A percentile compares a stretch with the other conserved stretches of the same genome.
These are phyloP conservation scores for Sporothrix schenckii DNA, from an alignment of 2,329 filamentous ascomycete genomes.

Conservation along the genomic window DNA sequence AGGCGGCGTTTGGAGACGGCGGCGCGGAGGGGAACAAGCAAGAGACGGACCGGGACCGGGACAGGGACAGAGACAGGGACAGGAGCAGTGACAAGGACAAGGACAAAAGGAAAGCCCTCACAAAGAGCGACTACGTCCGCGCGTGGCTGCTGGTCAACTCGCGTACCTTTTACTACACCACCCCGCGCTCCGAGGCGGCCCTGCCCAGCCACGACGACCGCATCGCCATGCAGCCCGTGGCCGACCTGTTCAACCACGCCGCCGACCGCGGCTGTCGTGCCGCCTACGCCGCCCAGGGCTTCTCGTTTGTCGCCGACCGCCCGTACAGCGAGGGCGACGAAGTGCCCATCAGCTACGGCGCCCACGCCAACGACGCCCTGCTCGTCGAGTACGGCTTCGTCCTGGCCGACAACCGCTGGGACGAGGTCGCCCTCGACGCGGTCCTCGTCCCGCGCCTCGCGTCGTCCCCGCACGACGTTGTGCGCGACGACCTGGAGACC, in stretches of 20 bases:
- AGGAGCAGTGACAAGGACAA: neutral
- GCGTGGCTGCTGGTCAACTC: slow-evolving; percentile 64
- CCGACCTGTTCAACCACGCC: slow-evolving; percentile 68
- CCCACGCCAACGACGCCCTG: slow-evolving; percentile 72
- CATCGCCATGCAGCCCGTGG: slow-evolving; percentile 70
- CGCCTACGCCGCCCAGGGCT: slow-evolving; percentile 54
- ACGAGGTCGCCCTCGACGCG: slow-evolving; percentile 53
- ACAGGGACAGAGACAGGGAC: neutral
- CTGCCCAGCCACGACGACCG: slow-evolving; percentile 55
- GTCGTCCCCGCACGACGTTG: neutral
- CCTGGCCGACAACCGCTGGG: slow-evolving; percentile 51
- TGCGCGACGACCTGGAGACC: slow-evolving; percentile 33
- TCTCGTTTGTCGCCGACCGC: slow-evolving; percentile 56
- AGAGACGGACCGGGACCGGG: neutral
- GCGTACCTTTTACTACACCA: slow-evolving; percentile 62
- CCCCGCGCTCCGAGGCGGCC: slow-evolving; percentile 49
- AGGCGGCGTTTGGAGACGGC: slow-evolving; percentile 36
- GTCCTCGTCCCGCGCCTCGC: slow-evolving; percentile 45
- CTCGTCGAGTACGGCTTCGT: slow-evolving; percentile 66
- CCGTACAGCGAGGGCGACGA: slow-evolving; percentile 63
- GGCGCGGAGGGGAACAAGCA: neutral
- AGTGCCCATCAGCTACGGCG: slow-evolving; percentile 69
- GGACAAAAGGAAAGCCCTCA: neutral
- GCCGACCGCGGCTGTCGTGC: slow-evolving; percentile 55
- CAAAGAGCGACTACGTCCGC: slow-evolving; percentile 48